Base-by-base conservation (phyloP, 2,329 filamentous ascomycete species). In the Cordyceps tenuipes region DNA sequence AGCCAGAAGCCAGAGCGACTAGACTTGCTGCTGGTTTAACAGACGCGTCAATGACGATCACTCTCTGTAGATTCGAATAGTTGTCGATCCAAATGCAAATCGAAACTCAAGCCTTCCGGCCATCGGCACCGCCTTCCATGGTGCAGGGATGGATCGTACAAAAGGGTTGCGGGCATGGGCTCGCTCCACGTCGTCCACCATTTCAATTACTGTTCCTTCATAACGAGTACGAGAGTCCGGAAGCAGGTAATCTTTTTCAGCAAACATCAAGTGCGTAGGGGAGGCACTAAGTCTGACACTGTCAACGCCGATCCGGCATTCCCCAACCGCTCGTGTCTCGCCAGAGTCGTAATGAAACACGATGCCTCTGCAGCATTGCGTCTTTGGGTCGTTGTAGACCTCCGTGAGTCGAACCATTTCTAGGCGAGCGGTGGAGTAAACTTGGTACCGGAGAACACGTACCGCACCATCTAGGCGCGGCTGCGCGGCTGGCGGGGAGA, bases 301-400 rank as follows among this genome's bases (percentile, higher is more conserved):
- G 56, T 58, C 56, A n/a, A 58, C 34, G 15, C 56, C 56, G 17
- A 58, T 44, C 12, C 56, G 47, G 36, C 56, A 58, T 39, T 58
- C 46, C 5, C 56, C 56, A 2, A 58, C 36, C 4, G 56, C 56
- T 44, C 47, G 34, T 17, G 34, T 51, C 19, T 44, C 44, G 9
- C 56, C 56, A 10, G 39, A 44, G 23, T 46, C 39, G 39, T 59
- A 59, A 23, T 51, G 46, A 26, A 59, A 52, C 47, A 59, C 44
- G 48, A 59, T 52, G 36, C 56, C 56, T 29, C 48, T 41, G 39
- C 48, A 59, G 15, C 39, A 51, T 2, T 49, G n/a, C 13, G 36
- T 51, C 15, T 17, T 19, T 3, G 31, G 13, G 34, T 59, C 48
- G 29, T 43, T 34, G 19, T 43, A 59, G 39, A 59, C 56, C 36